These are phyloP conservation scores for Citeromyces siamensis DNA, from an alignment of 1,139 yeast genomes.

Conservation along the genomic window DNA sequence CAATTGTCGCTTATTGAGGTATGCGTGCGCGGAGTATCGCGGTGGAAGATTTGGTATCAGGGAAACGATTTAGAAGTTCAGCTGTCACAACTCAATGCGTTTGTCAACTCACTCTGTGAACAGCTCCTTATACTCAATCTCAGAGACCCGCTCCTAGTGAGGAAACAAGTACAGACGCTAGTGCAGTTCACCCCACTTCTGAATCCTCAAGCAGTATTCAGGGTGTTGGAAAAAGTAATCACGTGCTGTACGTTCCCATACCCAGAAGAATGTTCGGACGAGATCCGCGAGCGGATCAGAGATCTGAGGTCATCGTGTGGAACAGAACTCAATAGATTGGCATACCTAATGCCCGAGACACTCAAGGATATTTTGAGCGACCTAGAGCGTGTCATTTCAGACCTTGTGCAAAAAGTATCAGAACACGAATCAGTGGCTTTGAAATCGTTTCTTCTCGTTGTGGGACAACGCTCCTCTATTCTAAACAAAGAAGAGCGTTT, in stretches of 20 bases:
- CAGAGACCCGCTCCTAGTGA: slow-evolving; percentile 67
- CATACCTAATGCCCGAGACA: slow-evolving; percentile 88
- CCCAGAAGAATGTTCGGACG: slow-evolving; percentile 52
- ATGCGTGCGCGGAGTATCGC: slow-evolving; percentile 82
- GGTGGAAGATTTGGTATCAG: slow-evolving; percentile 92
- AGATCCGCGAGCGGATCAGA: slow-evolving; percentile 67
- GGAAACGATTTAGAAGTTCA: slow-evolving; percentile 49
- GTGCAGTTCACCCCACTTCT: slow-evolving; percentile 95
- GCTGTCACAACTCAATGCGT: slow-evolving; percentile 40
- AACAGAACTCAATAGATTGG: slow-evolving; percentile 85
- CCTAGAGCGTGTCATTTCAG: slow-evolving; percentile 69
- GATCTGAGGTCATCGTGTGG: slow-evolving; percentile 91
- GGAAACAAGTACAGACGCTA: slow-evolving; percentile 83
- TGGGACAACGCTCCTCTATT: slow-evolving; percentile 76
- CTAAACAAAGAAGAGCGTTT: slow-evolving; percentile 60
- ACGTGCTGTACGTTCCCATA: slow-evolving; percentile 81
- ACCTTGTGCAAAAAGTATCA: slow-evolving; percentile 61
- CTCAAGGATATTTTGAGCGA: slow-evolving; percentile 71
- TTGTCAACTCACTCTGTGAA: slow-evolving; percentile 69
- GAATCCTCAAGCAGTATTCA: slow-evolving; percentile 63
- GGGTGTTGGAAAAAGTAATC: slow-evolving; percentile 75
- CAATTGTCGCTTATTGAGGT: slow-evolving; percentile 86
- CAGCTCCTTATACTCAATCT: slow-evolving; percentile 64
- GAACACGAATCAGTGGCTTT: slow-evolving; percentile 92
- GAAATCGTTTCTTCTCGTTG: slow-evolving; percentile 81